These are phyloP conservation scores for Solanum ossicruentum DNA, from an alignment of 257 asterid genomes.

Conservation along the genomic window DNA sequence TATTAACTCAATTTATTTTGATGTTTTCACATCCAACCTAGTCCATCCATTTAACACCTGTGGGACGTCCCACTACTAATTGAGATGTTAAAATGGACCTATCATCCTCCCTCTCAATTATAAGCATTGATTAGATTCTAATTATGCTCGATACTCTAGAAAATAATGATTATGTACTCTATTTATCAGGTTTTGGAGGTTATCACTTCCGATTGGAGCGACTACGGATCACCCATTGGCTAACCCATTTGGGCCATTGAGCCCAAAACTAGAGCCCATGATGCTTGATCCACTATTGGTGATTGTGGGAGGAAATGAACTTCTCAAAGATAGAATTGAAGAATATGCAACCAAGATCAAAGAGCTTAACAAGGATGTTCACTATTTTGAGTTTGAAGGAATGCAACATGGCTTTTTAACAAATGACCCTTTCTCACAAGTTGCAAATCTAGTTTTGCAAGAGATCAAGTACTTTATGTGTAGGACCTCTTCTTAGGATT, in stretches of 20 bases:
- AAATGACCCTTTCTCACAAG: slow-evolving; percentile 35
- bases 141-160: not conserved
- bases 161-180: not conserved
- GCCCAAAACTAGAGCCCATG: slow-evolving; percentile 28
- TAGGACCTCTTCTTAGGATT: not conserved
- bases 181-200: slow-evolving; percentile 51
- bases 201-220: slow-evolving; percentile 43
- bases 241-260: slow-evolving; percentile 62
- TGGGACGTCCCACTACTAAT: no score
- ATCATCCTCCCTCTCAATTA: not conserved
- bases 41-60: no score
- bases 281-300: slow-evolving; percentile 47
- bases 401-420: slow-evolving; percentile 50
- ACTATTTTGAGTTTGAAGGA: slow-evolving; percentile 24
- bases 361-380: slow-evolving; percentile 27
- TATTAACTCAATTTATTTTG: no score
- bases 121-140: not conserved
- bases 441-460: slow-evolving; percentile 20
- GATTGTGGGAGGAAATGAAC: slow-evolving; percentile 40
- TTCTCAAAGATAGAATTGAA: slow-evolving; percentile 50
- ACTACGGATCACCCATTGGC: slow-evolving; percentile 44
- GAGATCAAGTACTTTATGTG: slow-evolving; percentile 21
- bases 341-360: slow-evolving; percentile 31
- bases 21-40: no score
- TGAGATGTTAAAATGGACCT: not conserved